These are phyloP conservation scores for Fraxinus latifolia DNA, from an alignment of 305 asterid species.

Conservation along the genomic window DNA sequence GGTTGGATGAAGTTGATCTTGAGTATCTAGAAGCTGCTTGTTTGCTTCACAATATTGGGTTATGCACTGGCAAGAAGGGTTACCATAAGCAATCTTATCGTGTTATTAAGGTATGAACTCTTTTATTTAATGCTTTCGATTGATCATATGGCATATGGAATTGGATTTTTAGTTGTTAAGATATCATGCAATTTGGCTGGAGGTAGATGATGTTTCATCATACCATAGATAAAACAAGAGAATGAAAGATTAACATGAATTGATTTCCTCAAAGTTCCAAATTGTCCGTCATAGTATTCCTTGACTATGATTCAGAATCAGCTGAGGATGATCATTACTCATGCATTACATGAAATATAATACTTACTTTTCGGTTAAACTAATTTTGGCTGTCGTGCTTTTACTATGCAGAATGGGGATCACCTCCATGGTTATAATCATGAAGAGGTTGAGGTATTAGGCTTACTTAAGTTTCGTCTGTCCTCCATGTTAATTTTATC, in stretches of 20 bases:
- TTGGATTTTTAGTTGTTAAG: not conserved
- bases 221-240: not conserved
- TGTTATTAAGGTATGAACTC: slow-evolving; percentile 46
- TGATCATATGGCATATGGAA: slow-evolving; percentile 11
- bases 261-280: not conserved
- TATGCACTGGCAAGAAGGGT: slow-evolving; percentile 66
- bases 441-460: slow-evolving; percentile 60
- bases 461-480: slow-evolving; percentile 8
- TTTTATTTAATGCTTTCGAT: not conserved
- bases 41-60: slow-evolving; percentile 74
- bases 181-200: not conserved
- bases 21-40: slow-evolving; percentile 85
- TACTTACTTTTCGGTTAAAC: not conserved
- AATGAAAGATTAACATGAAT: not conserved
- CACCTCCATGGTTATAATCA: slow-evolving; percentile 57
- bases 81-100: slow-evolving; percentile 68
- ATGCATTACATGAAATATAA: slow-evolving; percentile 19
- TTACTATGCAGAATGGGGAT: slow-evolving; percentile 51
- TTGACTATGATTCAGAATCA: not conserved
- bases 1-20: slow-evolving; percentile 54
- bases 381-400: slow-evolving; percentile 23
- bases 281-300: not conserved
- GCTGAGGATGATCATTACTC: slow-evolving; percentile 16
- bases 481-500: not conserved
- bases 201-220: not conserved